phyloP scores from a whole-genome alignment of 345 rosid species.

The Sisymbrium altissimum region DNA sequence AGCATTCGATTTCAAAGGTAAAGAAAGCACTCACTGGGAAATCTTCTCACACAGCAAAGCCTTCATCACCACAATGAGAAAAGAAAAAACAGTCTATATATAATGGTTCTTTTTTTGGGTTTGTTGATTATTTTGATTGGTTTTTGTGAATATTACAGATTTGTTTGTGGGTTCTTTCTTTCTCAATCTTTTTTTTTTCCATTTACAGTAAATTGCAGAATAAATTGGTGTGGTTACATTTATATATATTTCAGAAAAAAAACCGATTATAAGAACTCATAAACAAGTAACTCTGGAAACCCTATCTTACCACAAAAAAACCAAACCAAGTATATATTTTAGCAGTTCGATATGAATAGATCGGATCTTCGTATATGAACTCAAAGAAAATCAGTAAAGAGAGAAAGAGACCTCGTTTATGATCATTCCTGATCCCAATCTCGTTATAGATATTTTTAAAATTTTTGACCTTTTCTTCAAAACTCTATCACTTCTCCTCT shows the following conservation, averaged over 20 bases:
- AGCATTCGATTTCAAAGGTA: conserved; percentile 85
- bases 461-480: no score
- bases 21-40: conserved; percentile 83
- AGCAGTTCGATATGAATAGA: background rate
- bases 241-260: background rate
- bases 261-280: background rate
- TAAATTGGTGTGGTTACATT: conserved; percentile 16
- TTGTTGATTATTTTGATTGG: conserved; percentile 28
- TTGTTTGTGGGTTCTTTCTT: conserved; percentile 2
- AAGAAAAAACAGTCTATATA: background rate
- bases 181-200: background rate
- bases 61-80: conserved; percentile 44
- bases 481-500: no score
- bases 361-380: background rate
- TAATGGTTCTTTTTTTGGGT: background rate
- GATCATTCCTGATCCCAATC: background rate
- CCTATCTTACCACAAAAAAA: background rate
- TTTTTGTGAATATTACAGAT: conserved; percentile 32
- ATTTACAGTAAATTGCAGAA: conserved; percentile 8
- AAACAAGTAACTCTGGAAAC: background rate
- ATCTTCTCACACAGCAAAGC: conserved; percentile 61
- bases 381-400: background rate
- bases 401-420: background rate
- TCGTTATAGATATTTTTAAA: no score
- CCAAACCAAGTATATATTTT: background rate